Percentiles rank a stretch among this genome's conserved stretches.
Evolutionary conservation across 176 grass and related monocot species (phyloP).

Genomic region (Poa annua): DNA sequence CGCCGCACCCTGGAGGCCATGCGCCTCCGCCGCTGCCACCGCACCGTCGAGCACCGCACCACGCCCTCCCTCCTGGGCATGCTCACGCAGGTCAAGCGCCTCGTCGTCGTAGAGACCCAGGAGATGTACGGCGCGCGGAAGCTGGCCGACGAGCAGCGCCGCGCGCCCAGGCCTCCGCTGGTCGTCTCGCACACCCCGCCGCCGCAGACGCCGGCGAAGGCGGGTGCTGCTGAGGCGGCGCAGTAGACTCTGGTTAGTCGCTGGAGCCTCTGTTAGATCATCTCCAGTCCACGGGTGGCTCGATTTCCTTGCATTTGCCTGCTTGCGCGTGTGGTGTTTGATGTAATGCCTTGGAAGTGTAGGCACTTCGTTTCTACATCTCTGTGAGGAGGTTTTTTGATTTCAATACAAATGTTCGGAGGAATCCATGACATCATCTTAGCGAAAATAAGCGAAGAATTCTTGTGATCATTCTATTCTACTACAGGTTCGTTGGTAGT

Average conservation of each 20-base stretch:
- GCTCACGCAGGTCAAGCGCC: constrained; percentile 92
- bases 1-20: constrained; percentile 92
- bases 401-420: neutral
- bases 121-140: constrained; percentile 84
- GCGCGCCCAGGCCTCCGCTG: constrained; percentile 73
- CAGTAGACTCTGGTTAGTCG: constrained; percentile 44
- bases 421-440: neutral
- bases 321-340: neutral
- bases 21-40: constrained; percentile 91
- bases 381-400: neutral
- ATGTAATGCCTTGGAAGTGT: neutral
- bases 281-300: fast-evolving
- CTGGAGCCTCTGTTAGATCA: neutral
- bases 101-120: constrained; percentile 89
- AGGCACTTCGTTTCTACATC: neutral
- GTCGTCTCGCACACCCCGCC: constrained; percentile 56
- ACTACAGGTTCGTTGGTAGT: neutral
- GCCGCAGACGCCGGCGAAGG: neutral
- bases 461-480: neutral
- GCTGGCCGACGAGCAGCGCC: constrained; percentile 68
- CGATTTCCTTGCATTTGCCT: neutral
- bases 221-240: neutral
- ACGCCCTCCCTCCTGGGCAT: constrained; percentile 92
- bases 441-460: neutral
- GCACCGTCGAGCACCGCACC: constrained; percentile 84